Conservation (phyloP, 2,329 filamentous ascomycete species). For the Colletotrichum higginsianum region DNA sequence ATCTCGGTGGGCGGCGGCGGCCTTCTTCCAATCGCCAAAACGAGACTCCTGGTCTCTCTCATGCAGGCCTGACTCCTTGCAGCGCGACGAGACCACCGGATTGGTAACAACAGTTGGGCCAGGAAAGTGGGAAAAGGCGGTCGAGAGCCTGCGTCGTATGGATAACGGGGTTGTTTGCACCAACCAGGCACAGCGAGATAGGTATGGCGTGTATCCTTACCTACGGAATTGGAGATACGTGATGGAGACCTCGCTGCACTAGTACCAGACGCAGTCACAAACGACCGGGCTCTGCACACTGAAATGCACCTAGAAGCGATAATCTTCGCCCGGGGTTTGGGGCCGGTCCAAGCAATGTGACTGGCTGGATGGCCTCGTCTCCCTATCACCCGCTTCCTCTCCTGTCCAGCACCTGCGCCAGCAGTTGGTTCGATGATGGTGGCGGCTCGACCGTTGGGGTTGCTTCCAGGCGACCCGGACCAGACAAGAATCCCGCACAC, state of each 20-base stretch:
- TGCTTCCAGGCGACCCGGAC: constrained; percentile 18
- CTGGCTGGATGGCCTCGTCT: constrained; percentile 18
- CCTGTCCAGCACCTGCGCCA: constrained; percentile 8
- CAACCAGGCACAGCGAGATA: neutral
- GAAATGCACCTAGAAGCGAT: neutral
- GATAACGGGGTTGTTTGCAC: constrained; percentile 4
- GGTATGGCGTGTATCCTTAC: neutral
- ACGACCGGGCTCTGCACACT: neutral
- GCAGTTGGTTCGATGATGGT: neutral
- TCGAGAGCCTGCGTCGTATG: constrained; percentile 11
- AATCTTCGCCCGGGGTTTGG: neutral
- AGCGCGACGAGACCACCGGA: constrained; percentile 3
- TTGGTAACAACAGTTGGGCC: neutral
- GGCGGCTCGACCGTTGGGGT: constrained; percentile 9
- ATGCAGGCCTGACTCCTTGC: constrained; percentile 18
- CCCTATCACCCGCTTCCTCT: constrained; percentile 21
- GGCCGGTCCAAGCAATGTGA: neutral
- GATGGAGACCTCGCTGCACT: neutral
- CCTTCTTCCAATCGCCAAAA: neutral
- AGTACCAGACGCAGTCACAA: neutral
- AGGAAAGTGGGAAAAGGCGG: neutral
- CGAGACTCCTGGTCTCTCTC: constrained; percentile 12
- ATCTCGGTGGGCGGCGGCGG: neutral
- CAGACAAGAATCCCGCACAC: constrained; percentile 15
- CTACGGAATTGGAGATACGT: neutral